A percentile compares a stretch with the other conserved stretches of the same genome.
Evolutionary conservation across 805 yeast genomes (phyloP).

Genomic region (Metschnikowia cubensis): DNA sequence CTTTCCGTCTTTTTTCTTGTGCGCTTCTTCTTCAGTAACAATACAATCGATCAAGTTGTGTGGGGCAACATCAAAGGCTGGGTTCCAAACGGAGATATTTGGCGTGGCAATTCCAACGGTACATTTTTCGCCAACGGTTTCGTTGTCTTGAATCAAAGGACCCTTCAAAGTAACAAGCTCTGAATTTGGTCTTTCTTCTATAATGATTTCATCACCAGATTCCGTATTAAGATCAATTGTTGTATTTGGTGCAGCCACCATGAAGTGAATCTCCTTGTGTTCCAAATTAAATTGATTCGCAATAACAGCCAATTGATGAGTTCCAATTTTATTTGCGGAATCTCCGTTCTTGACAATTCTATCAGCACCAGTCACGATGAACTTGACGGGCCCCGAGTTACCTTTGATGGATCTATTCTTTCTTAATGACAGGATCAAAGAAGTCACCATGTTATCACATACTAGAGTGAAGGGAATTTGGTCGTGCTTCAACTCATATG

Average conservation of each 20-base stretch:
- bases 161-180: slow-evolving; percentile 82
- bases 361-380: slow-evolving; percentile 93
- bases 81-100: slow-evolving; percentile 88
- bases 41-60: slow-evolving; percentile 78
- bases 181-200: slow-evolving; percentile 80
- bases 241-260: slow-evolving; percentile 94
- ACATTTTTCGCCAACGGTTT: slow-evolving; percentile 31
- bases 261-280: slow-evolving; percentile 60
- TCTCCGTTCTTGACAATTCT: slow-evolving; percentile 92
- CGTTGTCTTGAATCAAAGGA: slow-evolving; percentile 25
- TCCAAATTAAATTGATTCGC: slow-evolving; percentile 46
- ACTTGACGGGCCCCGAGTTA: slow-evolving; percentile 64
- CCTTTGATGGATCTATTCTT: slow-evolving; percentile 23
- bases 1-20: slow-evolving; percentile 8
- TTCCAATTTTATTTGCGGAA: slow-evolving; percentile 94
- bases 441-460: slow-evolving; percentile 89
- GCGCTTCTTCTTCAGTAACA: slow-evolving; percentile 63
- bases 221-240: slow-evolving; percentile 71
- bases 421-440: slow-evolving; percentile 52
- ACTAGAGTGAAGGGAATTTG: slow-evolving; percentile 82
- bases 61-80: slow-evolving; percentile 93
- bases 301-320: slow-evolving; percentile 78
- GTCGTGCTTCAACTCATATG: slow-evolving; percentile 84
- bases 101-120: slow-evolving; percentile 82
- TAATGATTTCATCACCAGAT: slow-evolving; percentile 70